Evolutionary conservation across 75 land plant genomes (phyloP), one percentile per base, ranked within the genome.

Genomic region (Selaginella moellendorffii): DNA sequence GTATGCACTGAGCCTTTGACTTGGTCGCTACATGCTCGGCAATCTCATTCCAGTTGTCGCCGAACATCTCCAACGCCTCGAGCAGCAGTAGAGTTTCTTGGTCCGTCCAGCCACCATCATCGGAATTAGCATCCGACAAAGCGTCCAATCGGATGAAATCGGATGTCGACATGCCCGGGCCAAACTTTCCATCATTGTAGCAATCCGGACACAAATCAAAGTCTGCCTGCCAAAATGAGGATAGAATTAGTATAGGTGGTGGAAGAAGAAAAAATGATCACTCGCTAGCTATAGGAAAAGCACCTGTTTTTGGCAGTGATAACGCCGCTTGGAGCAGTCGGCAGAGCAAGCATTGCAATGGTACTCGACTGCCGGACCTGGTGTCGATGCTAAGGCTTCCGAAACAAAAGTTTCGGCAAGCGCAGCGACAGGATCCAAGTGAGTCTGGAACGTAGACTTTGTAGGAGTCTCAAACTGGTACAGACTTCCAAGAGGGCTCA

Each of bases 1-100:
- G 62, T 23, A 93, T 88, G 53, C 98, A 93, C 29, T 93, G 98
- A 31, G 85, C 82, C 65, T 85, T 93, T 23, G 87, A 78, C 67
- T 93, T 93, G 1, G 98, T 89, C 18, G 81, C 90, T 53, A 93
- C 98, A 77, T 93, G 98, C 69, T 89, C 98, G 1, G 96, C 90
- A 65, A 93, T 93, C 71, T 93, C 96, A 80, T 77, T 88, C 90
- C 97, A 93, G 66, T 93, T 89, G 66, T 85, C 98, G 30, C 83
- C 85, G 66, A 61, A 93, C 28, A 93, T 76, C 66, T 93, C 96
- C 62, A 93, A 46, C 18, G 87, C 98, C 71, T 93, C 98, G 63
- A 93, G 85, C 30, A 93, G 87, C 21, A 93, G 71, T 54, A 93
- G 74, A 1, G 96, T 93, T 65, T 93, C 98, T 73, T 93, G 96